These are phyloP conservation scores for Phytopythium montanum DNA, from an alignment of 352 stramenopile genomes.

Conservation along the genomic window DNA sequence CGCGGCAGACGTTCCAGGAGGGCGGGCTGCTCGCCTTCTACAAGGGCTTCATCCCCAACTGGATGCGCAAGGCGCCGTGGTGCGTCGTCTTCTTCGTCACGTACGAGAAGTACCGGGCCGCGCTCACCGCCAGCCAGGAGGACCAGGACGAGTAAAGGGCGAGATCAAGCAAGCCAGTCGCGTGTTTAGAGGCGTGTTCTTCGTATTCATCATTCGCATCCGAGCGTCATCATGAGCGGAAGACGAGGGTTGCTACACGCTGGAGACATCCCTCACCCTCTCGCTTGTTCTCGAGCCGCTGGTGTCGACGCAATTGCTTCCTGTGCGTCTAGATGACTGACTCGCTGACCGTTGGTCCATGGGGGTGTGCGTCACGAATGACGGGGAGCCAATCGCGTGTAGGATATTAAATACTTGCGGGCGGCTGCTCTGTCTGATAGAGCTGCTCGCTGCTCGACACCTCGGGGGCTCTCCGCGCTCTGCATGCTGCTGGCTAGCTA, in stretches of 20 bases:
- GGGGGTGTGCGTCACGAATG: too few relatives aligned
- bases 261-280: not conserved
- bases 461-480: not conserved
- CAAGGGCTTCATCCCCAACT: conserved; percentile 86
- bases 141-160: conserved; percentile 16
- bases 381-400: too few relatives aligned
- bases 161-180: not conserved
- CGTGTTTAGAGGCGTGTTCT: not conserved
- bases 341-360: too few relatives aligned
- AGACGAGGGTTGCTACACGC: not conserved
- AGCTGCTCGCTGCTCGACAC: not conserved
- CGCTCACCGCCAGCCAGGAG: conserved; percentile 23
- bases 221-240: too few relatives aligned
- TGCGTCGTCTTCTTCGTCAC: conserved; percentile 86
- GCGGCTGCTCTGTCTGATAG: too few relatives aligned
- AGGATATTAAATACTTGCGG: too few relatives aligned
- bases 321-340: not conserved
- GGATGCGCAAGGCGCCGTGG: conserved; percentile 85
- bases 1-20: conserved; percentile 62
- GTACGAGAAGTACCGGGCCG: conserved; percentile 76
- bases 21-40: conserved; percentile 73
- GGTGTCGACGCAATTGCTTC: not conserved
- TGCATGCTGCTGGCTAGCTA: not conserved
- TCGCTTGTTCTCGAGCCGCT: not conserved
- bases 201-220: too few relatives aligned